Base-by-base conservation (phyloP, 176 grass and related monocot genomes). In the Raddia guianensis region DNA sequence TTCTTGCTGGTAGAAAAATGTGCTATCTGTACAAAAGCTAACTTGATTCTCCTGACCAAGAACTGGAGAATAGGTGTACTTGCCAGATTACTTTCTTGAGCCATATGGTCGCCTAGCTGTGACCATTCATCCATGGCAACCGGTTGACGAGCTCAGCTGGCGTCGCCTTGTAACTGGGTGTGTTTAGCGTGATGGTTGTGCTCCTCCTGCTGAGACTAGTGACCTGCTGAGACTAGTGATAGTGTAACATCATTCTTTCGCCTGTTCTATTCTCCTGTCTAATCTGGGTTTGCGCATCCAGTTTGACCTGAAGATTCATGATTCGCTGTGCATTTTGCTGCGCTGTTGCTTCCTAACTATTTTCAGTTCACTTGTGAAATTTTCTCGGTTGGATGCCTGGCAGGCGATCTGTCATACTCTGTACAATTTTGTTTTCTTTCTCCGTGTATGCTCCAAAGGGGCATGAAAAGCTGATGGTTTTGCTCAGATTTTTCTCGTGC, bases 21-120 rank as follows among this genome's bases (percentile, higher is more conserved):
- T 62, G 67, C 73, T 50, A 51, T 62, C 18, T 86, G 79, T 86
- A 86, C 60, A 78, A 82, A 82, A 82, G 46, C 83, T 82, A 63
- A 83, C 83, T 40, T 61, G 51, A 88, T 83, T 85, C 15, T 76
- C 21, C 58, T 82, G 43, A 82, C 83, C 49, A 59, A 64, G 27
- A 27, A 27, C 27, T 27, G 27, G 27, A 27, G 27, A 27, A 27
- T 27, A 27, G 27, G 19, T 80, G 45, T 63, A 80, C 19, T 74
- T 87, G 61, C 48, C 60, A 37, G 57, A 16, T 55, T 73, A 49
- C 21, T 68, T 18, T 21, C 52, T 35, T 8, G 51, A 59, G 43
- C 82, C 12, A 46, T 58, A 18, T 63, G 33, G 14, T 1, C 9
- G 3, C 6, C 32, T 9, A 44, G 12, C 5, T 9, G 79, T 10